Evolutionary conservation across 1,284 basidiomycete species (phyloP).

Genomic region (Crocinoboletus sp.): DNA sequence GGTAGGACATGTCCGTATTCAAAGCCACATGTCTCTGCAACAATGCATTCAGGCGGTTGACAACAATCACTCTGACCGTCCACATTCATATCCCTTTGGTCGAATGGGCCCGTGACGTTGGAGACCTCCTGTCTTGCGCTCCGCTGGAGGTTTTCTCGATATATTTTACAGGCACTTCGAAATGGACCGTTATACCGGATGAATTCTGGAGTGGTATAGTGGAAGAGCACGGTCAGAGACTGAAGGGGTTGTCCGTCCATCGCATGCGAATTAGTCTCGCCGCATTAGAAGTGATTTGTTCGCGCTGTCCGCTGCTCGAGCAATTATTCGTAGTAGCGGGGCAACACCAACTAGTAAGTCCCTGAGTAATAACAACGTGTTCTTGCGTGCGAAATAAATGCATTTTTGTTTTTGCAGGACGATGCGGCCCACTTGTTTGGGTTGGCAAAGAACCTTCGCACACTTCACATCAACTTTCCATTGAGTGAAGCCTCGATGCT

Average conservation of each 20-base stretch:
- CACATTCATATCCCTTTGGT: constrained; percentile 33
- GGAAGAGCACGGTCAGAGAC: constrained; percentile 42
- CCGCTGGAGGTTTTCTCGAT: constrained; percentile 58
- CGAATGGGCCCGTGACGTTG: constrained; percentile 43
- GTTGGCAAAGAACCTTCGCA: constrained; percentile 28
- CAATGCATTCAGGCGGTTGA: constrained; percentile 40
- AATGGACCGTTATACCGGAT: constrained; percentile 38
- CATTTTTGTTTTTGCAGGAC: constrained; percentile 37
- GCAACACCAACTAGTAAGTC: constrained; percentile 43
- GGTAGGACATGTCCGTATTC: constrained; percentile 52
- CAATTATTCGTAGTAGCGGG: constrained; percentile 58
- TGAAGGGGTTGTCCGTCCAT: constrained; percentile 60
- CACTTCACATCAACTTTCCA: constrained; percentile 32
- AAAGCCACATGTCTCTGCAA: constrained; percentile 34
- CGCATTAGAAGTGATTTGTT: constrained; percentile 52
- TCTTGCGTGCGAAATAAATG: constrained; percentile 4
- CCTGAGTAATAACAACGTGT: background rate
- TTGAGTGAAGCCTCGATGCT: constrained; percentile 8
- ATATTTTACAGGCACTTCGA: constrained; percentile 46
- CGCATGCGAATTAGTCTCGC: constrained; percentile 50
- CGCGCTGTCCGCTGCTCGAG: constrained; percentile 46
- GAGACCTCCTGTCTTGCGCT: constrained; percentile 41
- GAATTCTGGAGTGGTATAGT: constrained; percentile 50
- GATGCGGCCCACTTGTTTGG: constrained; percentile 34
- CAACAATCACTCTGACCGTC: constrained; percentile 57